phyloP scores from a whole-genome alignment of 306 rosid genomes.

The cucumber (Cucumis sativus) region Cucumber_9930_V3 NC_026659.2:23601001-23601500 shows the following conservation, averaged over 20 bases:
- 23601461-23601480: neutral
- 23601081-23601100: constrained; percentile 51
- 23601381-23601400: neutral
- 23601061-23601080: constrained; percentile 74
- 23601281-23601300: neutral
- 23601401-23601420: no score
- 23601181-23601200: neutral
- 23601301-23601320: neutral
- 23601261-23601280: neutral
- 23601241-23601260: neutral
- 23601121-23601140: constrained; percentile 71
- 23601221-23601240: neutral
- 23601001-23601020: constrained; percentile 91
- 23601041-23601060: constrained; percentile 77
- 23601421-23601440: no score
- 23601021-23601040: constrained; percentile 91
- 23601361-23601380: neutral
- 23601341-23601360: neutral
- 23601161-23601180: neutral
- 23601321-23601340: neutral
- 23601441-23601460: neutral
- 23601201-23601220: neutral
- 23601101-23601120: constrained; percentile 81
- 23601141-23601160: constrained; percentile 23
- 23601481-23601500: neutral